phyloP scores from a whole-genome alignment of 805 yeast genomes.

The Sugiyamaella boreocaroliniensis region DNA sequence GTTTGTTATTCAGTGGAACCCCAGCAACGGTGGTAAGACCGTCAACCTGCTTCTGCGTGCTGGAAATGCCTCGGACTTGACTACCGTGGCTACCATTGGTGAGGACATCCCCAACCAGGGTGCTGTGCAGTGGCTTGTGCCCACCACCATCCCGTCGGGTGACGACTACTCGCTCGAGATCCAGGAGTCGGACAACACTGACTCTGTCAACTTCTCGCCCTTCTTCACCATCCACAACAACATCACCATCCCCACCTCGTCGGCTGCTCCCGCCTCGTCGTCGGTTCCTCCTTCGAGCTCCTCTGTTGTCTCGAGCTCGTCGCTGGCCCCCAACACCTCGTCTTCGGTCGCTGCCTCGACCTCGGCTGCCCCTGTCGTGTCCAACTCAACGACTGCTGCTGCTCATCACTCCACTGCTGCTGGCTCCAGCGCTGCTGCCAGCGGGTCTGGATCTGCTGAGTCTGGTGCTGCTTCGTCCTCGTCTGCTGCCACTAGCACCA shows the following conservation, averaged over 20 bases:
- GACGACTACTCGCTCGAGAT: constrained; percentile 31
- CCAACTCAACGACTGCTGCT: constrained; percentile 1
- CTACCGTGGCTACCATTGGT: constrained; percentile 31
- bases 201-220: constrained; percentile 33
- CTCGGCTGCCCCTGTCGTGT: constrained; percentile 1
- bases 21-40: constrained; percentile 28
- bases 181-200: constrained; percentile 23
- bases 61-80: constrained; percentile 30
- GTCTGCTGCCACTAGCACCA: constrained; percentile 8
- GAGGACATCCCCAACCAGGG: constrained; percentile 31
- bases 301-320: constrained; percentile 12
- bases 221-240: constrained; percentile 25
- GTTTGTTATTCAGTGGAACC: constrained; percentile 28
- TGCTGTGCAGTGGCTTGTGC: constrained; percentile 33
- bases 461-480: constrained; percentile 6
- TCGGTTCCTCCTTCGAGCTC: constrained; percentile 9
- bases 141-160: constrained; percentile 27
- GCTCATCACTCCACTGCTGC: not conserved
- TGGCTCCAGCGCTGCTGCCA: constrained; percentile 1
- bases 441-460: constrained; percentile 1
- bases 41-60: constrained; percentile 28
- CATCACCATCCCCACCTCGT: constrained; percentile 10
- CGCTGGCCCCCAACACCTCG: constrained; percentile 13
- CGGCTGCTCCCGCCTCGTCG: constrained; percentile 2
- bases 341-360: constrained; percentile 1